These are phyloP conservation scores for Rubroshorea leprosula DNA, from an alignment of 345 rosid species.

Conservation along the genomic window DNA sequence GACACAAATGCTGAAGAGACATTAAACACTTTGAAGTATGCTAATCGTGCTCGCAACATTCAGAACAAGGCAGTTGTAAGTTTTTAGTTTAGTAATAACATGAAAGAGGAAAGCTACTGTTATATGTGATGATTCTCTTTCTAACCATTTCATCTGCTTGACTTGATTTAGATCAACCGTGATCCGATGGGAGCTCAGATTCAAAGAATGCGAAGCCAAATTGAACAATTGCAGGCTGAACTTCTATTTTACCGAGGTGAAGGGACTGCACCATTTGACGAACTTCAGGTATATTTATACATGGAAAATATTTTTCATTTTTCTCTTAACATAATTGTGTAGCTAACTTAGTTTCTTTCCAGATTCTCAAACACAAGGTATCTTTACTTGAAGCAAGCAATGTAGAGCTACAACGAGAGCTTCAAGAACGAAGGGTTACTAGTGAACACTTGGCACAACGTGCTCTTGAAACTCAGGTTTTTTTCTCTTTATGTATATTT, in stretches of 20 bases:
- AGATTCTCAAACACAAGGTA: constrained; percentile 85
- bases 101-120: neutral
- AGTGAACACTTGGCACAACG: constrained; percentile 70
- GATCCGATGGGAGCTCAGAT: constrained; percentile 73
- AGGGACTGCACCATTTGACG: constrained; percentile 58
- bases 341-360: constrained; percentile 6
- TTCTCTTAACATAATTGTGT: constrained; percentile 13
- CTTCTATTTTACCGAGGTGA: constrained; percentile 79
- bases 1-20: constrained; percentile 99
- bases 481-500: too few species aligned
- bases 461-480: constrained; percentile 88
- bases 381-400: constrained; percentile 87
- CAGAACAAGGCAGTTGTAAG: constrained; percentile 93
- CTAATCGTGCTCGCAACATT: constrained; percentile 97
- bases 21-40: constrained; percentile 85
- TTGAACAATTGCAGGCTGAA: constrained; percentile 83
- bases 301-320: neutral
- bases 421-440: constrained; percentile 57
- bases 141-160: neutral
- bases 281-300: constrained; percentile 60
- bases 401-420: constrained; percentile 64
- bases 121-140: neutral
- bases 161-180: constrained; percentile 56
- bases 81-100: constrained; percentile 14
- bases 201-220: constrained; percentile 82